Evolutionary conservation across 495 filamentous ascomycete species (phyloP).

Genomic region (Cercophora sp.): DNA sequence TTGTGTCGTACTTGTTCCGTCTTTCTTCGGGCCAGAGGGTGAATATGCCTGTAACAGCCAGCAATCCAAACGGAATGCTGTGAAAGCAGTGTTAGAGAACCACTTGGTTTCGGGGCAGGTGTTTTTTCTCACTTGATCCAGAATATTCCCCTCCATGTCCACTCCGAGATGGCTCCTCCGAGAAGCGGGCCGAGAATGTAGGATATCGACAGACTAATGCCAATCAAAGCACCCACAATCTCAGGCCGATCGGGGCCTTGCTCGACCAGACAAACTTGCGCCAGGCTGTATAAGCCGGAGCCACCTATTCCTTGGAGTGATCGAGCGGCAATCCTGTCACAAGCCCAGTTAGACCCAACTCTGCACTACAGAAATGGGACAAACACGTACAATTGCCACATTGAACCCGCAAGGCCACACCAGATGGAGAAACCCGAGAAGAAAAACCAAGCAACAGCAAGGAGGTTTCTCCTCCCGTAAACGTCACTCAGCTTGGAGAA

Average conservation of each 20-base stretch:
- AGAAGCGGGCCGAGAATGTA: slow-evolving; percentile 61
- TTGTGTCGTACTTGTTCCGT: slow-evolving; percentile 20
- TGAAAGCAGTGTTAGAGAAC: no score
- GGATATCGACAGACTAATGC: slow-evolving; percentile 41
- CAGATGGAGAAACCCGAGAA: slow-evolving; percentile 54
- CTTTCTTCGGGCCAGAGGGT: slow-evolving; percentile 44
- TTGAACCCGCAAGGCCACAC: slow-evolving; percentile 49
- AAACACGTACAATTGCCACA: slow-evolving; percentile 50
- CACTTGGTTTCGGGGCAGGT: no score
- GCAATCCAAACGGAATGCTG: slow-evolving; percentile 54
- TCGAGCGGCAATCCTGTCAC: slow-evolving; percentile 51
- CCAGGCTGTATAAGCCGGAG: slow-evolving; percentile 54
- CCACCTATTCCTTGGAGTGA: slow-evolving; percentile 61
- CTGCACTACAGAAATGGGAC: neutral
- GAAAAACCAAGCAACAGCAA: slow-evolving; percentile 47
- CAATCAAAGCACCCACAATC: slow-evolving; percentile 41
- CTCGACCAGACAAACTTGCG: slow-evolving; percentile 52
- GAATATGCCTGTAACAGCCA: slow-evolving; percentile 54
- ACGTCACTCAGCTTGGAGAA: slow-evolving; percentile 60
- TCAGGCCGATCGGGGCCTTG: slow-evolving; percentile 48
- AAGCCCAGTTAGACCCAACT: neutral
- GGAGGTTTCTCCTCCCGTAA: slow-evolving; percentile 49
- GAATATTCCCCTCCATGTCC: slow-evolving; percentile 66
- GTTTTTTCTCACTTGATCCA: slow-evolving; percentile 70
- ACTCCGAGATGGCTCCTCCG: slow-evolving; percentile 63